phyloP scores from a whole-genome alignment of 2,329 filamentous ascomycete genomes.

The Hymenoscyphus occultus region DNA sequence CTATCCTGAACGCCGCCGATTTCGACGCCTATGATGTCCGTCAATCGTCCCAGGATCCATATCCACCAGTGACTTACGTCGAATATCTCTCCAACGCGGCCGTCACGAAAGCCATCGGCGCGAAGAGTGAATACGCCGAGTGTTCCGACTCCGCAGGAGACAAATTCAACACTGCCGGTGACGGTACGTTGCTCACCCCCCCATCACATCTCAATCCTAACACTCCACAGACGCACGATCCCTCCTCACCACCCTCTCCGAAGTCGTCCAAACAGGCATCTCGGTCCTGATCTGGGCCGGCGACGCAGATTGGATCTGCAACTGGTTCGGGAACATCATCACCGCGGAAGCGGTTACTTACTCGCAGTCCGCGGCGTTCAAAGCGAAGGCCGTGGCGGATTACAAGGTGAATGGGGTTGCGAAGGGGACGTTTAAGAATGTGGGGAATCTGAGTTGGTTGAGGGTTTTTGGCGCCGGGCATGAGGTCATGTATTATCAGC shows the following conservation, averaged over 20 bases:
- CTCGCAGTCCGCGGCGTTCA: conserved; percentile 41
- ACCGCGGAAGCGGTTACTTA: conserved; percentile 46
- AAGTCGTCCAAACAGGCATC: conserved; percentile 46
- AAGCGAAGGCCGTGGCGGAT: conserved; percentile 35
- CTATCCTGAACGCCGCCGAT: conserved; percentile 32
- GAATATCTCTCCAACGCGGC: conserved; percentile 38
- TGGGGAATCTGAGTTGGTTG: conserved; percentile 47
- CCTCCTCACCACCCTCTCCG: conserved; percentile 41
- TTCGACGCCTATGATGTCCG: conserved; percentile 35
- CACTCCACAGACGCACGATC: conserved; percentile 37
- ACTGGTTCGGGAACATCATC: conserved; percentile 49
- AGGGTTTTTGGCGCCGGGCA: conserved; percentile 46
- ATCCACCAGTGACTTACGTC: conserved; percentile 39
- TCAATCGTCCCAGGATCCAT: conserved; percentile 33
- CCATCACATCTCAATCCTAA: background rate
- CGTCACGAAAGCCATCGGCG: conserved; percentile 44
- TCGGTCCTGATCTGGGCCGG: conserved; percentile 51
- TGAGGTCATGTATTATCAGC: conserved; percentile 36
- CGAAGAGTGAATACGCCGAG: conserved; percentile 40
- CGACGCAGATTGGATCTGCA: conserved; percentile 56
- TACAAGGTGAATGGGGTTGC: conserved; percentile 48
- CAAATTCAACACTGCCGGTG: conserved; percentile 41
- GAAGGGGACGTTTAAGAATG: conserved; percentile 48
- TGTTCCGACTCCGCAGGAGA: conserved; percentile 38
- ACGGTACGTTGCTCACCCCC: conserved; percentile 29